Conservation (phyloP, 1,139 yeast species). For the Lodderomyces parapsilosis region DNA sequence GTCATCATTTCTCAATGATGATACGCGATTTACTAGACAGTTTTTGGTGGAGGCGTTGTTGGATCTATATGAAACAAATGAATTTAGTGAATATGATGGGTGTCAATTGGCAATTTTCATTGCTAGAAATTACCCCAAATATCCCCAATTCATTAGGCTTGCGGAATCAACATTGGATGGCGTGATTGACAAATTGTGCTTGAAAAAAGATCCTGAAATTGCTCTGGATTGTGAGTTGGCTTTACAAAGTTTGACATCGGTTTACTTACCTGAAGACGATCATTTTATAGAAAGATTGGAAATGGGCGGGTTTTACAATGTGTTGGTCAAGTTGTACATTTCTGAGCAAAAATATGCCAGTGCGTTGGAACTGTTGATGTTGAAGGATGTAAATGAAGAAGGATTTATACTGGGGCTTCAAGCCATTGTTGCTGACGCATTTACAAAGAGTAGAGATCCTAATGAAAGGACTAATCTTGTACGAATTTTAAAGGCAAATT, state of each 20-base stretch:
- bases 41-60: slow-evolving; percentile 63
- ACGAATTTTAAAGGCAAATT: slow-evolving; percentile 34
- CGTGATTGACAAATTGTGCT: slow-evolving; percentile 52
- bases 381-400: slow-evolving; percentile 13
- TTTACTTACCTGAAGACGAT: slow-evolving; percentile 40
- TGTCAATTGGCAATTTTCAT: slow-evolving; percentile 63
- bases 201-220: slow-evolving; percentile 32
- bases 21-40: slow-evolving; percentile 52
- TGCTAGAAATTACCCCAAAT: slow-evolving; percentile 76
- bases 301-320: slow-evolving; percentile 55
- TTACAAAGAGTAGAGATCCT: slow-evolving; percentile 26
- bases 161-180: slow-evolving; percentile 55
- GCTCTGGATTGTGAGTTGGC: slow-evolving; percentile 71
- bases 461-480: slow-evolving; percentile 35
- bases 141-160: slow-evolving; percentile 70
- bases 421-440: slow-evolving; percentile 34
- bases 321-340: slow-evolving; percentile 56
- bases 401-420: not conserved
- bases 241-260: slow-evolving; percentile 50
- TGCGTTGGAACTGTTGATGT: slow-evolving; percentile 41
- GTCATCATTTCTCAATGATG: slow-evolving; percentile 59
- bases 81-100: slow-evolving; percentile 32
- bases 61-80: slow-evolving; percentile 45
- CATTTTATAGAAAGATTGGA: slow-evolving; percentile 50
- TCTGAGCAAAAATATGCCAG: slow-evolving; percentile 52